phyloP scores from a whole-genome alignment of 768 basidiomycete species.

The Agrocybe praecox region DNA sequence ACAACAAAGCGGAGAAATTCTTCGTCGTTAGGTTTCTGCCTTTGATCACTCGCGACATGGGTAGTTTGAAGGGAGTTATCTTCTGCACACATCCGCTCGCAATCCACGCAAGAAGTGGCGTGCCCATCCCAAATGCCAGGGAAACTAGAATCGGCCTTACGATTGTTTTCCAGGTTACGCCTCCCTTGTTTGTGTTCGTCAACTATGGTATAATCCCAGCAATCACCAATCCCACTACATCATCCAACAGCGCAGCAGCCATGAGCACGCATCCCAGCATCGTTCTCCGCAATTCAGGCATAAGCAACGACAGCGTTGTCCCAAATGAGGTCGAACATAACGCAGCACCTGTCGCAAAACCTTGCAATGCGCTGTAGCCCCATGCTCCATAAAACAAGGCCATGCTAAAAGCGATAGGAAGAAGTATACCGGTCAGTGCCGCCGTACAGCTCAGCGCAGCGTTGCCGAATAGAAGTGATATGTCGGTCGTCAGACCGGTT shows the following conservation, averaged over 20 bases:
- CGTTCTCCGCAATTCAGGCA: too few species aligned
- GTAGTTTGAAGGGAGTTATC: background rate
- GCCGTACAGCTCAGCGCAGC: constrained; percentile 48
- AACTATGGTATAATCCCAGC: constrained; percentile 53
- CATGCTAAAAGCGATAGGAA: constrained; percentile 56
- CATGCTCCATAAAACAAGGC: constrained; percentile 48
- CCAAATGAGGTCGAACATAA: constrained; percentile 67
- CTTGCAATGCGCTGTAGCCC: constrained; percentile 42
- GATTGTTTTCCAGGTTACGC: constrained; percentile 34
- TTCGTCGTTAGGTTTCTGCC: background rate
- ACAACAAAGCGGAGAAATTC: constrained; percentile 1
- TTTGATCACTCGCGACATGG: background rate
- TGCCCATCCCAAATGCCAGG: constrained; percentile 45
- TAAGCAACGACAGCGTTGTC: constrained; percentile 64
- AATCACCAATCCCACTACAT: constrained; percentile 63
- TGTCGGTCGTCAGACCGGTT: constrained; percentile 59
- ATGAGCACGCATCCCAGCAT: constrained; percentile 59
- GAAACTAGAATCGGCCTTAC: constrained; percentile 60
- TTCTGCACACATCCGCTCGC: background rate
- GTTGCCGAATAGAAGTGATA: constrained; percentile 40
- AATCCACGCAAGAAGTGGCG: constrained; percentile 31
- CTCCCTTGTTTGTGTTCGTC: constrained; percentile 18
- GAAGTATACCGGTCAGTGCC: constrained; percentile 52
- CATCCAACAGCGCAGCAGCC: constrained; percentile 67
- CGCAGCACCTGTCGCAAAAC: constrained; percentile 65